Evolutionary conservation across 176 grass and related monocot genomes (phyloP).

Genomic region (Paspalum notatum): DNA sequence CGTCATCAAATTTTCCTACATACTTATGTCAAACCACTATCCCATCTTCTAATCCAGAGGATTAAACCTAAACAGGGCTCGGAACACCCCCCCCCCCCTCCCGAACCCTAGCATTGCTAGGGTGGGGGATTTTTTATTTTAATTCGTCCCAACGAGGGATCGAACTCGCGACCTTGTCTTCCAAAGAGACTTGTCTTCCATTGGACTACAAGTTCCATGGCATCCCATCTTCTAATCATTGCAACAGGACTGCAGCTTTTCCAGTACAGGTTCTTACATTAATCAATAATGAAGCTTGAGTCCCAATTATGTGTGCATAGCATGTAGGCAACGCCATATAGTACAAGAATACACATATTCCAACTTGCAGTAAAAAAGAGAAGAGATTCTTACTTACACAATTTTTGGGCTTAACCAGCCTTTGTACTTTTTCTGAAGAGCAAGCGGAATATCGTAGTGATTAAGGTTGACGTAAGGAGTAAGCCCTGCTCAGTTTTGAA

Average conservation of each 20-base stretch:
- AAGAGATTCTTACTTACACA: conserved; percentile 55
- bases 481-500: conserved; percentile 57
- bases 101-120: no score
- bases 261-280: conserved; percentile 12
- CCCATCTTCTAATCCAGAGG: no score
- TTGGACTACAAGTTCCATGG: no score
- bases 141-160: no score
- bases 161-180: no score
- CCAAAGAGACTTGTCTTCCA: no score
- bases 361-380: neutral
- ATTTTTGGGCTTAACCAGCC: conserved; percentile 75
- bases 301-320: neutral
- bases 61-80: no score
- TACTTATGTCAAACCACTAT: neutral
- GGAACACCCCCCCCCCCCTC: no score
- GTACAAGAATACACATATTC: neutral
- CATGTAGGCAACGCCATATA: neutral
- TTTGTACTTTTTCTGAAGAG: conserved; percentile 72
- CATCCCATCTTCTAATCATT: neutral
- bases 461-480: conserved; percentile 65
- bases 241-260: neutral
- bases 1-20: neutral
- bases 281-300: conserved; percentile 1
- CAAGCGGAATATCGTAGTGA: conserved; percentile 74
- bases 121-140: no score